Conservation (phyloP, 306 rosid species). For the Corylus avellana region DNA sequence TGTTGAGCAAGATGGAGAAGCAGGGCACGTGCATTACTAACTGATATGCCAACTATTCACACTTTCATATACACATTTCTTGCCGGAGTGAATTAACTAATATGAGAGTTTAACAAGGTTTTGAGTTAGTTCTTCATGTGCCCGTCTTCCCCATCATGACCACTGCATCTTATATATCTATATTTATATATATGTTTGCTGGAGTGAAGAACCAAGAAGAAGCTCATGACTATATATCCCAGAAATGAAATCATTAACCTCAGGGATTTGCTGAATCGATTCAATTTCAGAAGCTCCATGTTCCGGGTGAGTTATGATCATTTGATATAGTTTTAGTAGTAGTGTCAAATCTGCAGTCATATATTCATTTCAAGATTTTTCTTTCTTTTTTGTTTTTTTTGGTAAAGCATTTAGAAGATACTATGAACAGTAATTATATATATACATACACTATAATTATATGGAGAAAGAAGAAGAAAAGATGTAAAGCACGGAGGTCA, state of each 20-base stretch:
- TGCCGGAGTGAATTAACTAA: neutral
- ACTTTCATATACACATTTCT: neutral
- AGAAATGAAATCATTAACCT: neutral
- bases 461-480: slow-evolving; percentile 11
- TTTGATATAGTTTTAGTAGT: neutral
- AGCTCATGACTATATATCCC: neutral
- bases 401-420: neutral
- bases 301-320: neutral
- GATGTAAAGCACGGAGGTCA: slow-evolving; percentile 14
- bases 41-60: slow-evolving; percentile 34
- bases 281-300: slow-evolving; percentile 20
- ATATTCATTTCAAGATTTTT: neutral
- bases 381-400: neutral
- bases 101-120: neutral
- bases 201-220: slow-evolving; percentile 27
- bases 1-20: slow-evolving; percentile 99
- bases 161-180: slow-evolving; percentile 47
- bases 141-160: slow-evolving; percentile 99
- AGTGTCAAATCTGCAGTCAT: neutral
- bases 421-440: slow-evolving; percentile 17
- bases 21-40: slow-evolving; percentile 99
- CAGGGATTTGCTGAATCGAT: slow-evolving; percentile 8
- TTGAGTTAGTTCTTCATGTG: slow-evolving; percentile 94
- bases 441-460: slow-evolving; percentile 24
- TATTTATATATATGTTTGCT: slow-evolving; percentile 8